These are phyloP conservation scores for Luvunga scandens DNA, from an alignment of 345 rosid genomes.

Conservation along the genomic window DNA sequence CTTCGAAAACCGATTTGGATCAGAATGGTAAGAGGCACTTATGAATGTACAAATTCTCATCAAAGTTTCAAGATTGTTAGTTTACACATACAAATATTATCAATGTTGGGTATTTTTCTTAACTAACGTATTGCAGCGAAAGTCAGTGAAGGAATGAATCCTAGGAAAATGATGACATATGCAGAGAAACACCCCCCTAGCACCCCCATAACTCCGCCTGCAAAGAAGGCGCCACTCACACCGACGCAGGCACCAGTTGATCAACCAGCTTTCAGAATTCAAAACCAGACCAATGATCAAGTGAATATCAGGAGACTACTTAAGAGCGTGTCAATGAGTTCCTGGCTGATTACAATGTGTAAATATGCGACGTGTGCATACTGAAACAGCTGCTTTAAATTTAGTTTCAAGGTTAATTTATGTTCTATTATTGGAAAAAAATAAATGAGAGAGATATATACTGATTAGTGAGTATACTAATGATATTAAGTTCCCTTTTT, in stretches of 20 bases:
- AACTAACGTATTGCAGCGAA: conserved; percentile 17
- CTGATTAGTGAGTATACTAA: background rate
- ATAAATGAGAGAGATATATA: background rate
- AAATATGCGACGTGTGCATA: background rate
- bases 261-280: conserved; percentile 2
- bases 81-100: background rate
- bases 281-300: conserved; percentile 1
- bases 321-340: background rate
- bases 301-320: conserved; percentile 6
- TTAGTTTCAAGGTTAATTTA: background rate
- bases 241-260: conserved; percentile 23
- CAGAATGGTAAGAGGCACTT: conserved; percentile 31
- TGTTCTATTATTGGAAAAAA: background rate
- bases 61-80: background rate
- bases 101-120: background rate
- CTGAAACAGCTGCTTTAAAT: background rate
- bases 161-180: conserved; percentile 47
- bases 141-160: conserved; percentile 24
- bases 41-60: background rate
- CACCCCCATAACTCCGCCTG: conserved; percentile 3
- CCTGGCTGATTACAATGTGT: background rate
- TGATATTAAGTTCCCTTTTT: background rate
- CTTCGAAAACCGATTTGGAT: conserved; percentile 39
- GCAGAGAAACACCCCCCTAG: conserved; percentile 20
- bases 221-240: conserved; percentile 6